A percentile compares a stretch with the other conserved stretches of the same genome.
Evolutionary conservation across 805 yeast species (phyloP).

Genomic region (Spathaspora girioi): DNA sequence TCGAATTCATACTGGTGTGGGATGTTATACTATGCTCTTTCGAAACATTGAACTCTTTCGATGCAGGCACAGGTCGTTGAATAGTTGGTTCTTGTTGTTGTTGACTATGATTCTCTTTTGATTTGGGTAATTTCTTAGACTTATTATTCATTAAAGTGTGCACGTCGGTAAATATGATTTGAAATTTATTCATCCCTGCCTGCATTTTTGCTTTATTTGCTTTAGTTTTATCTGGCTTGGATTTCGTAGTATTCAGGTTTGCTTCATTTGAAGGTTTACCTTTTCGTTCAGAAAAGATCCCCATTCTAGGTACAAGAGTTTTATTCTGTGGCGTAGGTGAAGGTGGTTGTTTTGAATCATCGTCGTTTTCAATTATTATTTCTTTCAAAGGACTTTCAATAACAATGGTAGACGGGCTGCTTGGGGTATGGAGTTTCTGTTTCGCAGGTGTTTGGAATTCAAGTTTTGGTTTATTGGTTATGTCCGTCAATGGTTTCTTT

Average conservation of each 20-base stretch:
- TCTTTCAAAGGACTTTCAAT: constrained; percentile 27
- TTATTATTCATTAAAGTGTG: constrained; percentile 22
- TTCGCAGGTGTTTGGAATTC: constrained; percentile 33
- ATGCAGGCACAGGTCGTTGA: neutral
- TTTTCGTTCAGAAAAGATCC: constrained; percentile 29
- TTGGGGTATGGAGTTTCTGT: constrained; percentile 22
- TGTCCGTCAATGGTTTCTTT: constrained; percentile 23
- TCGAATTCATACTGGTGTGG: constrained; percentile 21
- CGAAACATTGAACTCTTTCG: constrained; percentile 9
- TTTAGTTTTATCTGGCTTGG: constrained; percentile 1
- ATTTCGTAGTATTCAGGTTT: constrained; percentile 6
- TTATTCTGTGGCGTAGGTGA: constrained; percentile 38
- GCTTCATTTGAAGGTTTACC: constrained; percentile 4
- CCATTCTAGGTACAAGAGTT: constrained; percentile 31
- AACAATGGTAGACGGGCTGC: constrained; percentile 43
- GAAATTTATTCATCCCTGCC: constrained; percentile 43
- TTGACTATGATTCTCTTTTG: constrained; percentile 1
- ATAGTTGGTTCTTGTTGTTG: neutral
- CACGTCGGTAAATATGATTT: constrained; percentile 44
- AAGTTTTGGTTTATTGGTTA: constrained; percentile 17
- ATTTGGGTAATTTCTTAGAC: constrained; percentile 8
- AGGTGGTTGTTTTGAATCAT: constrained; percentile 16
- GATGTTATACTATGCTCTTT: constrained; percentile 29
- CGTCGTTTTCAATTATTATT: neutral
- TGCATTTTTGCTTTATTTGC: constrained; percentile 27